These are phyloP conservation scores for Suillus cothurnatus DNA, from an alignment of 768 basidiomycete genomes.

Conservation along the genomic window DNA sequence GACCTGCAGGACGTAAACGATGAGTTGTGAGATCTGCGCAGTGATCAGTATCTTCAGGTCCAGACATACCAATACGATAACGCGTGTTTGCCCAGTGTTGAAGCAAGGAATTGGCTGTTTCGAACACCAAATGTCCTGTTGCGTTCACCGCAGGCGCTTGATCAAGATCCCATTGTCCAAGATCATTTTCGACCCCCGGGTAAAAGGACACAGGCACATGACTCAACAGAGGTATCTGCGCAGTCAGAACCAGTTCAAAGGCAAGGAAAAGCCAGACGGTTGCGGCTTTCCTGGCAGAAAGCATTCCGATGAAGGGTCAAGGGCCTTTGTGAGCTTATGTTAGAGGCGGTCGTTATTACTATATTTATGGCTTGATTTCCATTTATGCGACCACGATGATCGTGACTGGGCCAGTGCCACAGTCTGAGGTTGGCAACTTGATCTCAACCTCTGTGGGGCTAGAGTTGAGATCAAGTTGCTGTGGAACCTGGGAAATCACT, in stretches of 20 bases:
- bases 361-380: too few relatives aligned
- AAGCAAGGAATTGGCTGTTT: constrained; percentile 34
- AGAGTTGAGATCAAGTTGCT: too few relatives aligned
- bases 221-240: neutral
- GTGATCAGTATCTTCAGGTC: too few relatives aligned
- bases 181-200: neutral
- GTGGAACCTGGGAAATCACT: too few relatives aligned
- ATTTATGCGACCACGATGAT: too few relatives aligned
- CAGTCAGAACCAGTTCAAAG: neutral
- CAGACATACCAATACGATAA: constrained; percentile 33
- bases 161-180: constrained; percentile 23
- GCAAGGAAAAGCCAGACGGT: neutral
- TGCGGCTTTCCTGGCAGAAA: neutral
- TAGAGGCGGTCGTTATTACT: too few relatives aligned
- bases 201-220: too few relatives aligned
- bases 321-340: too few relatives aligned
- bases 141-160: constrained; percentile 26
- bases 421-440: too few relatives aligned
- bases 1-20: constrained; percentile 19
- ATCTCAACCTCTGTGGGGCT: too few relatives aligned
- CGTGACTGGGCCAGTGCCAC: too few relatives aligned
- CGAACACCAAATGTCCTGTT: constrained; percentile 38
- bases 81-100: constrained; percentile 43
- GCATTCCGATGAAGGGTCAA: neutral
- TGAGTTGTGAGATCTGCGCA: neutral